A percentile compares a stretch with the other conserved stretches of the same genome.
Evolutionary conservation across 2,329 filamentous ascomycete species (phyloP).

Genomic region (Thielaviopsis euricoi): DNA sequence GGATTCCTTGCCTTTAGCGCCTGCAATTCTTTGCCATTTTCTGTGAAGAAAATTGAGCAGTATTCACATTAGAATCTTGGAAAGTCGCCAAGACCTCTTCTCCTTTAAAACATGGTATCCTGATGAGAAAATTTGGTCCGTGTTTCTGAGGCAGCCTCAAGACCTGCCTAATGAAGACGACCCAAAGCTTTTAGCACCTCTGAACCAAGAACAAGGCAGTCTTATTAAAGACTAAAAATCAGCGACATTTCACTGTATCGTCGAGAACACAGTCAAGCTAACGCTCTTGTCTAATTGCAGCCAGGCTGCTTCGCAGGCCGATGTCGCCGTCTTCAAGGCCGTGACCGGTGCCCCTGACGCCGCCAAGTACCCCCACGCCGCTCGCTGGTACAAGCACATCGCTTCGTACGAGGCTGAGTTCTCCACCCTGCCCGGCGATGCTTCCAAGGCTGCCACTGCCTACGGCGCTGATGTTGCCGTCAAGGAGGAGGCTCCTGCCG

Average conservation of each 20-base stretch:
- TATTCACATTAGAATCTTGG: not conserved
- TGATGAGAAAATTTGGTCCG: conserved; percentile 86
- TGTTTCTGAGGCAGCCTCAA: conserved; percentile 90
- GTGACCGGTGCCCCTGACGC: conserved; percentile 59
- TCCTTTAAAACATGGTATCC: conserved; percentile 6
- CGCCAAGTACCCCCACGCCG: conserved; percentile 81
- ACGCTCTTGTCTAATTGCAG: conserved; percentile 18
- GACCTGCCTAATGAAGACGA: conserved; percentile 70
- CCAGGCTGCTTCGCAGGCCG: conserved; percentile 69
- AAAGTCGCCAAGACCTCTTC: not conserved
- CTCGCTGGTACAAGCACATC: conserved; percentile 99
- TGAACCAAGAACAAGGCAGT: conserved; percentile 30
- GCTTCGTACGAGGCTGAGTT: conserved; percentile 87
- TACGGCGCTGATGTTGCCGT: conserved; percentile 84
- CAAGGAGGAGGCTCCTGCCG: conserved; percentile 66
- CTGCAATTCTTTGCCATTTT: not conserved
- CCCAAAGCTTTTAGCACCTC: conserved; percentile 57
- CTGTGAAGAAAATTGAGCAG: too few species aligned
- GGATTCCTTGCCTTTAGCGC: too few species aligned
- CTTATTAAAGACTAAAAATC: not conserved
- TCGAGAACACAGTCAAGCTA: conserved; percentile 1
- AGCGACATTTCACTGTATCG: not conserved
- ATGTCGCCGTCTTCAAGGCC: conserved; percentile 90
- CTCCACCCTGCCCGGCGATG: conserved; percentile 75
- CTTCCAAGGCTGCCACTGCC: conserved; percentile 70